phyloP scores from a whole-genome alignment of 352 stramenopile genomes.

The Pythium folliculosum region DNA sequence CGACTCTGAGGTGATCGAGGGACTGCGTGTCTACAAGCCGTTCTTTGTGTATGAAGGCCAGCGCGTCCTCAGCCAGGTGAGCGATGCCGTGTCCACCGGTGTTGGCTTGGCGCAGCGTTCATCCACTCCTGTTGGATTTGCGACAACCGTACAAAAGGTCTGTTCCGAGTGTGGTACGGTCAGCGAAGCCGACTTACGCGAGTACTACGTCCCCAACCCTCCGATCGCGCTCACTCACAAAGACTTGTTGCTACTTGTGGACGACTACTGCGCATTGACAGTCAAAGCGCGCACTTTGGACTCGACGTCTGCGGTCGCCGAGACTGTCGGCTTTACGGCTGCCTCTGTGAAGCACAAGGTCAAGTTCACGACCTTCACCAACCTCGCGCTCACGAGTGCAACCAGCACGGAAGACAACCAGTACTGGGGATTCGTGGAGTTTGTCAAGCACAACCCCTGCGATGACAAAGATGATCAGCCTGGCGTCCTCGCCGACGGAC shows the following conservation, averaged over 20 bases:
- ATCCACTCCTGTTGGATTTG: constrained; percentile 48
- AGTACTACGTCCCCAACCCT: constrained; percentile 58
- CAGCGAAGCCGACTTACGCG: constrained; percentile 34
- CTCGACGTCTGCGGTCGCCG: constrained; percentile 43
- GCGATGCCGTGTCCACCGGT: constrained; percentile 41
- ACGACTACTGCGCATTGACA: constrained; percentile 74
- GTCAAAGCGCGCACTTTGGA: constrained; percentile 43
- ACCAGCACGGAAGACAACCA: constrained; percentile 31
- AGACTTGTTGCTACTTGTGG: constrained; percentile 51
- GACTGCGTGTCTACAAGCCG: constrained; percentile 76
- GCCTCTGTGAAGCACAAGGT: constrained; percentile 66
- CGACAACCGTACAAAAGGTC: constrained; percentile 34
- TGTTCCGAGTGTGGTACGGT: constrained; percentile 49
- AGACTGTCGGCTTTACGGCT: constrained; percentile 64
- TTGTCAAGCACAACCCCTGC: constrained; percentile 67
- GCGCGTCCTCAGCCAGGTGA: constrained; percentile 37
- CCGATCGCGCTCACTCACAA: constrained; percentile 61
- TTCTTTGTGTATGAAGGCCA: constrained; percentile 79
- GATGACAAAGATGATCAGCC: constrained; percentile 38
- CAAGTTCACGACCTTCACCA: constrained; percentile 74
- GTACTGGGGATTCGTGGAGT: constrained; percentile 59
- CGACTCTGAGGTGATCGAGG: constrained; percentile 66
- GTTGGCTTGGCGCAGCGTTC: constrained; percentile 63
- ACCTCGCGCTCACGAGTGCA: constrained; percentile 53
- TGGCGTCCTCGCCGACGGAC: constrained; percentile 45